These are phyloP conservation scores for Mortierella sp. DNA, from an alignment of 371 early-diverging fungal species.

Conservation along the genomic window DNA sequence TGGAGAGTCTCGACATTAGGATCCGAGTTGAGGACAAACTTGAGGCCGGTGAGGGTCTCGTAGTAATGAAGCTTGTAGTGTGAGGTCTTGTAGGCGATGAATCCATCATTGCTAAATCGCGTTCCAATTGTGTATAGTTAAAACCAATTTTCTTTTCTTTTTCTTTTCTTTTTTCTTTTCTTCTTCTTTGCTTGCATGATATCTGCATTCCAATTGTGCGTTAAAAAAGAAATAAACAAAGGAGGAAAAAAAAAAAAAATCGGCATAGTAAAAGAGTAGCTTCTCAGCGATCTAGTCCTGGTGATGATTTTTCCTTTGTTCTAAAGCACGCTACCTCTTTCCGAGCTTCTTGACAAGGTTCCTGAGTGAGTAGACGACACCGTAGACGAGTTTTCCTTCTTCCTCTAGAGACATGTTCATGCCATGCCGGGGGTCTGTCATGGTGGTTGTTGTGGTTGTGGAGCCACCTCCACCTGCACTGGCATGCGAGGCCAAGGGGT, in stretches of 20 bases:
- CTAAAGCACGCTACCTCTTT: slow-evolving; percentile 35
- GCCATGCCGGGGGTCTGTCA: slow-evolving; percentile 57
- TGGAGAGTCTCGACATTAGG: slow-evolving; percentile 73
- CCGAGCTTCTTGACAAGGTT: slow-evolving; percentile 87
- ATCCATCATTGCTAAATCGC: slow-evolving; percentile 70
- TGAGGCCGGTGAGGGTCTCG: slow-evolving; percentile 87
- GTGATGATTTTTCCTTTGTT: too few relatives aligned
- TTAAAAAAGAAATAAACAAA: neutral
- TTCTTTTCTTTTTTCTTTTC: neutral
- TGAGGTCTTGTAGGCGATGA: slow-evolving; percentile 83
- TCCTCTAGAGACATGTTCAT: slow-evolving; percentile 82
- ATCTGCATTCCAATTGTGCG: neutral
- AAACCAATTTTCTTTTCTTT: neutral
- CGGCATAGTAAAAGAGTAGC: too few relatives aligned
- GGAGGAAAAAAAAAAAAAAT: neutral
- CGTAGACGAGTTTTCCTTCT: slow-evolving; percentile 94
- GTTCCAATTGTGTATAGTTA: too few relatives aligned
- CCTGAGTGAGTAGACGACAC: slow-evolving; percentile 87
- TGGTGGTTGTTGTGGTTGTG: slow-evolving; percentile 52
- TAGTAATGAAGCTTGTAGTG: slow-evolving; percentile 91
- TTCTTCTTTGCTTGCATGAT: neutral
- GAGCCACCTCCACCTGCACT: slow-evolving; percentile 47
- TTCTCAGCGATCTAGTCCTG: too few relatives aligned
- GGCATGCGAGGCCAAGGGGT: slow-evolving; percentile 39
- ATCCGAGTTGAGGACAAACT: slow-evolving; percentile 90